Evolutionary conservation across 2,329 filamentous ascomycete species (phyloP).

Genomic region (Talaromyces funiculosus): DNA sequence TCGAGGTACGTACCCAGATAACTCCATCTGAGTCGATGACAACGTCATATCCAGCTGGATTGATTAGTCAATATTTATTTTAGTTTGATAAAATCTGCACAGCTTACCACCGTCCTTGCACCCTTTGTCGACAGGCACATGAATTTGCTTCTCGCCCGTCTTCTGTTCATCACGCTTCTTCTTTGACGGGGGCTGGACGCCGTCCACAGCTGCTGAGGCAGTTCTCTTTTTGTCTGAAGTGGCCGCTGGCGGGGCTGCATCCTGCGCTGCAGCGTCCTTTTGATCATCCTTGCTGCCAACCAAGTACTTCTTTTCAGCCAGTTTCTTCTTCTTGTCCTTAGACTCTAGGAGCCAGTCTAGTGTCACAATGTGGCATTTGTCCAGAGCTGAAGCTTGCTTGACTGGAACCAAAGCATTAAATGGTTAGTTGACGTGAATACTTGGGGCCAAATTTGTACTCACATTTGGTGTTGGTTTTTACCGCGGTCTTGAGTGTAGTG

Average conservation of each 20-base stretch:
- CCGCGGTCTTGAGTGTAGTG: slow-evolving; percentile 31
- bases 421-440: not conserved
- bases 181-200: slow-evolving; percentile 25
- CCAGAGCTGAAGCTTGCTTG: slow-evolving; percentile 40
- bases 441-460: slow-evolving; percentile 12
- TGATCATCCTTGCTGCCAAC: slow-evolving; percentile 18
- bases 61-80: slow-evolving; percentile 5
- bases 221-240: slow-evolving; percentile 24
- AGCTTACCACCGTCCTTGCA: slow-evolving; percentile 24
- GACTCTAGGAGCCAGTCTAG: slow-evolving; percentile 58
- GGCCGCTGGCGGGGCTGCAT: not conserved
- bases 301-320: slow-evolving; percentile 36
- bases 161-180: slow-evolving; percentile 44
- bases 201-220: slow-evolving; percentile 17
- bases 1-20: slow-evolving; percentile 47
- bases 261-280: slow-evolving; percentile 10
- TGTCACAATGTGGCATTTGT: slow-evolving; percentile 49
- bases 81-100: not conserved
- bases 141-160: slow-evolving; percentile 35
- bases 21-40: slow-evolving; percentile 60
- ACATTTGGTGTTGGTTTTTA: slow-evolving; percentile 33
- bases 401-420: slow-evolving; percentile 10
- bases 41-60: slow-evolving; percentile 39
- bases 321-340: slow-evolving; percentile 36
- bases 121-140: slow-evolving; percentile 45